A percentile compares a stretch with the other conserved stretches of the same genome.
Conservation (phyloP, 495 filamentous ascomycete genomes). For the Platismatia glauca region DNA sequence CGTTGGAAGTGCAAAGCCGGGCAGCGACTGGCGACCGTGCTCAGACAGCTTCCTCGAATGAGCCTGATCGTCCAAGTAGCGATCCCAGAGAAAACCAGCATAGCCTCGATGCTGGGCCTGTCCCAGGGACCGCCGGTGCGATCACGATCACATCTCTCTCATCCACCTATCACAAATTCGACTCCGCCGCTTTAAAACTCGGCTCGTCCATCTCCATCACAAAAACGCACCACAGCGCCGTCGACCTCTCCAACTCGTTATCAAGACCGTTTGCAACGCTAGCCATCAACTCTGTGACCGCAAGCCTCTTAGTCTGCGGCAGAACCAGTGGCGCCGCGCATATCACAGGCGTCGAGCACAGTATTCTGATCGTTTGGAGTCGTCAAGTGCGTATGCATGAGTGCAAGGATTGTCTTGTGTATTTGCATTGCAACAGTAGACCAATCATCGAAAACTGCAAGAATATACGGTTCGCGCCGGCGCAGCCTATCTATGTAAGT, state of each 20-base stretch:
- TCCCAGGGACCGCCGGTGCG: background rate
- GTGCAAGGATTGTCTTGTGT: conserved; percentile 54
- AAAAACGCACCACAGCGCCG: conserved; percentile 60
- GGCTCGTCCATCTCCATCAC: conserved; percentile 53
- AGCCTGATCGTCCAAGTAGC: background rate
- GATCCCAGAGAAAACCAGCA: background rate
- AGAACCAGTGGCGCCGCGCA: conserved; percentile 71
- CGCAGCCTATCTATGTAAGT: conserved; percentile 62
- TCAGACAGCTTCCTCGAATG: background rate
- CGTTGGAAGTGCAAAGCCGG: conserved; percentile 12
- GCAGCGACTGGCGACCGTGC: background rate
- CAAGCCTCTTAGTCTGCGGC: conserved; percentile 66
- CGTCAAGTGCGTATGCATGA: conserved; percentile 89
- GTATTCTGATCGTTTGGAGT: conserved; percentile 64
- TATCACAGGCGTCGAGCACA: conserved; percentile 64
- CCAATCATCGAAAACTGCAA: conserved; percentile 91
- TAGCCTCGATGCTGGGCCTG: background rate
- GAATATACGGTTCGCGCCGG: conserved; percentile 66
- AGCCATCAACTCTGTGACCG: conserved; percentile 57
- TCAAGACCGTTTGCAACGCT: conserved; percentile 65
- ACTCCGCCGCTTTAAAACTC: background rate
- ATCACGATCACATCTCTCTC: conserved; percentile 5
- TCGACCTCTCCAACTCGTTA: conserved; percentile 64
- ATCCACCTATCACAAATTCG: background rate
- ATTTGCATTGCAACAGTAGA: conserved; percentile 68